A percentile compares a stretch with the other conserved stretches of the same genome.
Conservation (phyloP, 179 eudicot species). For the Beta corolliflora region DNA sequence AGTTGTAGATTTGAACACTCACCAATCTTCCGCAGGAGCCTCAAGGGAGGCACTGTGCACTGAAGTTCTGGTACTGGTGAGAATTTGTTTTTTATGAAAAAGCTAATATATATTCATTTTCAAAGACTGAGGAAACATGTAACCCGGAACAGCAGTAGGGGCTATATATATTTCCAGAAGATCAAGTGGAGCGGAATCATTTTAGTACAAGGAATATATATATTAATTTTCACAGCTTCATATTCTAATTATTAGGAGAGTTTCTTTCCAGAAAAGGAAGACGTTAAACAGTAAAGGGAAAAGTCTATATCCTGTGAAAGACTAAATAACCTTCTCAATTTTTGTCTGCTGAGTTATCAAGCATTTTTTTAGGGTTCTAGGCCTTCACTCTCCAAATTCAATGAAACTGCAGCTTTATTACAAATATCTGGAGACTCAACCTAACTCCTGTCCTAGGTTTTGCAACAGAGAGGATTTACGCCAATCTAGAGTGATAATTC, state of each 20-base stretch:
- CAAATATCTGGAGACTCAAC: background rate
- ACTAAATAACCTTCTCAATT: conserved; percentile 2
- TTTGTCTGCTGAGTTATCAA: background rate
- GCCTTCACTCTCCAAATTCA: no score
- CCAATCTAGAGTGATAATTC: background rate
- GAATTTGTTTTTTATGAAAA: background rate
- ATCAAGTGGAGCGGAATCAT: background rate
- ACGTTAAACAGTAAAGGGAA: background rate
- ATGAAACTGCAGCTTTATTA: background rate
- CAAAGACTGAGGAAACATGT: background rate
- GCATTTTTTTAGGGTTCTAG: background rate
- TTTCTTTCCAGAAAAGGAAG: background rate
- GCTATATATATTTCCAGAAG: background rate
- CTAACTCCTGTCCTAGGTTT: background rate
- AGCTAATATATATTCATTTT: background rate
- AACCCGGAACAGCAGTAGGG: background rate
- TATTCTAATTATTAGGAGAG: background rate
- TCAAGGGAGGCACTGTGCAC: background rate
- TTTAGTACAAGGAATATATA: background rate
- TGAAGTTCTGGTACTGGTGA: background rate
- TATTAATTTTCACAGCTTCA: background rate
- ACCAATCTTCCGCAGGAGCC: background rate
- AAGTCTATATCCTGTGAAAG: background rate
- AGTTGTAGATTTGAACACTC: background rate
- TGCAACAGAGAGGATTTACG: background rate